A percentile compares a stretch with the other conserved stretches of the same genome.
These are phyloP conservation scores for Russula olivacea DNA, from an alignment of 768 basidiomycete species.

Conservation along the genomic window DNA sequence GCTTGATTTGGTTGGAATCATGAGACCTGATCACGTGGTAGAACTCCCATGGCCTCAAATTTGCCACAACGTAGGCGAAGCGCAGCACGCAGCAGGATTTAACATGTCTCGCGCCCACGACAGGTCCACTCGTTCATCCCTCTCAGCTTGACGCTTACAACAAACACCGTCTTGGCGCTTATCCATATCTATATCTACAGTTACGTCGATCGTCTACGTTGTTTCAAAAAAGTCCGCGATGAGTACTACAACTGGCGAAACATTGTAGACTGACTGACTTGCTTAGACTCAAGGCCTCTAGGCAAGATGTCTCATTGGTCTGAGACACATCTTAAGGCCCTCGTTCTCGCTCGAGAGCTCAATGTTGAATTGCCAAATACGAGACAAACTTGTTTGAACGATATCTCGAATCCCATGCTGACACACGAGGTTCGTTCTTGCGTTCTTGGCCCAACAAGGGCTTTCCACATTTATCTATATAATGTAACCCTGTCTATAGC, in stretches of 20 bases:
- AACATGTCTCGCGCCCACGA: too few species aligned
- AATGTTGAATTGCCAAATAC: constrained; percentile 4
- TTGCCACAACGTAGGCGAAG: too few species aligned
- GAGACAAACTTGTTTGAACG: background rate
- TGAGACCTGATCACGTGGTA: background rate
- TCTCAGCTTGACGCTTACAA: too few species aligned
- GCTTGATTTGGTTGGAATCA: background rate
- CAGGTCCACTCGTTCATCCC: too few species aligned
- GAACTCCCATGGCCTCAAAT: background rate
- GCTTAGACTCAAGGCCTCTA: background rate
- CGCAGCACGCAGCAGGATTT: too few species aligned
- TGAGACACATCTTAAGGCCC: background rate
- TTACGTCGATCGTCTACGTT: background rate
- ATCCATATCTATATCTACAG: background rate
- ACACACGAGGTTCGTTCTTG: constrained; percentile 10
- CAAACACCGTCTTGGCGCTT: background rate
- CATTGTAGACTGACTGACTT: background rate
- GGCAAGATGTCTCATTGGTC: background rate
- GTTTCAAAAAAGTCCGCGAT: background rate
- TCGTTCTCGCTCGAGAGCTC: constrained; percentile 8
- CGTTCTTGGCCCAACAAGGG: background rate
- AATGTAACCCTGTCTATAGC: background rate
- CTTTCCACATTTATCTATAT: background rate
- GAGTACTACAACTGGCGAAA: background rate
- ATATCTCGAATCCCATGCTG: background rate